A percentile compares a stretch with the other conserved stretches of the same genome.
Conservation (phyloP, 768 basidiomycete species). For the Hemileccinum impolitum region DNA sequence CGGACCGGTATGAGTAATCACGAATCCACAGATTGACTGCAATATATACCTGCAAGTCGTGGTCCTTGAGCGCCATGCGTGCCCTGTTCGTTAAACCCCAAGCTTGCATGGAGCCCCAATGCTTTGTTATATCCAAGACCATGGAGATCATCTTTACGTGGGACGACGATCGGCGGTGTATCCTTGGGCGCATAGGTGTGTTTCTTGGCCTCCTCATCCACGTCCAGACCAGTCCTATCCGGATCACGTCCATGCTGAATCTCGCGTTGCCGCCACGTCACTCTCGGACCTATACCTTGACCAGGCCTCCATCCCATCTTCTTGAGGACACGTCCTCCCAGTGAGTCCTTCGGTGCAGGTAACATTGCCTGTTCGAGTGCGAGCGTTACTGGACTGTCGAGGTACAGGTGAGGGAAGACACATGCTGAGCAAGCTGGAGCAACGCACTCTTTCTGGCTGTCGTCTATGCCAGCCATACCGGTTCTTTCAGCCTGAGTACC, state of each 20-base stretch:
- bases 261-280: slow-evolving; percentile 72
- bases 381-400: slow-evolving; percentile 54
- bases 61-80: slow-evolving; percentile 40
- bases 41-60: slow-evolving; percentile 51
- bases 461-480: slow-evolving; percentile 34
- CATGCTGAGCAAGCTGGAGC: not conserved
- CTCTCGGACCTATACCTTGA: slow-evolving; percentile 89
- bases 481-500: slow-evolving; percentile 48
- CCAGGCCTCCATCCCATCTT: slow-evolving; percentile 96
- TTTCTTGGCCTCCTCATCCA: slow-evolving; percentile 79
- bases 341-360: slow-evolving; percentile 72
- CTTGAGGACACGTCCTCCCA: slow-evolving; percentile 81
- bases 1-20: slow-evolving; percentile 4
- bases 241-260: slow-evolving; percentile 59
- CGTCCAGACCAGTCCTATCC: slow-evolving; percentile 40
- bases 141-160: slow-evolving; percentile 70
- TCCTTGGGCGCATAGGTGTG: slow-evolving; percentile 87
- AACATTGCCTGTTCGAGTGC: slow-evolving; percentile 65
- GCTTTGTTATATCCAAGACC: slow-evolving; percentile 81
- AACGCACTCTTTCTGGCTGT: slow-evolving; percentile 38
- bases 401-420: not conserved
- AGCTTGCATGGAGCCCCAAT: slow-evolving; percentile 55
- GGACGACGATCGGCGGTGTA: slow-evolving; percentile 56
- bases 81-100: slow-evolving; percentile 38
- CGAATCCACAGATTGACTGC: not conserved